Evolutionary conservation across 805 yeast genomes (phyloP).

Genomic region (Saccharomycopsis sp.): DNA sequence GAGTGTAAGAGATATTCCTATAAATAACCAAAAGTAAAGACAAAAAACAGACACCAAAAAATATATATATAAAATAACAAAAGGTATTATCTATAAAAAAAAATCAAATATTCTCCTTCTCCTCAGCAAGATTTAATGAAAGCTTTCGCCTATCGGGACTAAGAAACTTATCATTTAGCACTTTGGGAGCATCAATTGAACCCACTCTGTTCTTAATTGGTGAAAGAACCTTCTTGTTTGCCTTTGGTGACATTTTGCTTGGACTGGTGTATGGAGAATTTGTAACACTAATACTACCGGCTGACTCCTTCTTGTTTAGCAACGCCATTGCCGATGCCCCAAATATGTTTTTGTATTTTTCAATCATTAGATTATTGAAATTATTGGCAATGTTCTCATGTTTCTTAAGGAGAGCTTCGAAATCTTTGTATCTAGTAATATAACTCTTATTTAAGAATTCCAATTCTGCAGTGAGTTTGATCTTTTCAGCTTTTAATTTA

Average conservation of each 20-base stretch:
- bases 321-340: constrained; percentile 18
- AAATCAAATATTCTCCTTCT: constrained; percentile 4
- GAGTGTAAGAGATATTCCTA: background rate
- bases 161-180: background rate
- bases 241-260: background rate
- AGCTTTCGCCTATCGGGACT: background rate
- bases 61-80: background rate
- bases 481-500: constrained; percentile 1
- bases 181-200: background rate
- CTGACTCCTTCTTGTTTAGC: constrained; percentile 5
- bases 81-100: background rate
- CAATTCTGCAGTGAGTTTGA: constrained; percentile 7
- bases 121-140: constrained; percentile 1
- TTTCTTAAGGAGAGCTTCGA: constrained; percentile 6
- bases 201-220: constrained; percentile 11
- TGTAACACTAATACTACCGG: background rate
- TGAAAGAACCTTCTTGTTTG: constrained; percentile 7
- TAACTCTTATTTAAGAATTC: constrained; percentile 8
- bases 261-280: constrained; percentile 6
- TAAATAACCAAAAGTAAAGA: background rate
- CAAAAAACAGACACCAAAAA: background rate
- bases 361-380: constrained; percentile 15
- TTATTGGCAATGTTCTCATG: constrained; percentile 6
- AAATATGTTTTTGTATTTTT: constrained; percentile 18
- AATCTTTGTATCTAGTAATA: constrained; percentile 8